These are phyloP conservation scores for Adenanthera pavonina DNA, from an alignment of 306 rosid species.

Conservation along the genomic window DNA sequence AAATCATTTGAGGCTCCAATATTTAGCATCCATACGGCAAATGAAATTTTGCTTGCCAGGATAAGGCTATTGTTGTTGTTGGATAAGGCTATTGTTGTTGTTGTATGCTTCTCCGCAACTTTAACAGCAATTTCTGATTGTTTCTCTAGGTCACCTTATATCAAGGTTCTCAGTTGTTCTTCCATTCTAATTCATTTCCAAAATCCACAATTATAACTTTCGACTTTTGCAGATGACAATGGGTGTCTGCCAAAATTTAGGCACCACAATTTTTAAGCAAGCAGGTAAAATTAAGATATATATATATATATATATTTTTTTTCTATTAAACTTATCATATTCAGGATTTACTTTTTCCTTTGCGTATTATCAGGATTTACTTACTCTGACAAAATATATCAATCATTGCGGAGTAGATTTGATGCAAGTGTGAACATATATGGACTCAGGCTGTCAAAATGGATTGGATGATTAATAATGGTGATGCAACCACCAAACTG, in stretches of 20 bases:
- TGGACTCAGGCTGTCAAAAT: not conserved
- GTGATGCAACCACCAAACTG: constrained; percentile 37
- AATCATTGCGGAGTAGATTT: not conserved
- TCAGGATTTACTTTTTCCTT: not conserved
- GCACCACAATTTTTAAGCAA: not conserved
- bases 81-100: too few relatives aligned
- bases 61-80: too few relatives aligned
- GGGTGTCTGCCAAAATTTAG: not conserved
- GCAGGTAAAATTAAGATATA: not conserved
- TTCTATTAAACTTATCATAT: not conserved
- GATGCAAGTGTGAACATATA: not conserved
- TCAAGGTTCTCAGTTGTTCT: not conserved
- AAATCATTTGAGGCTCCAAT: not conserved
- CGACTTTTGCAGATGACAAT: not conserved
- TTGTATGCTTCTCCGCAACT: not conserved
- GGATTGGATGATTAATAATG: constrained; percentile 33
- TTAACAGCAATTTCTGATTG: not conserved
- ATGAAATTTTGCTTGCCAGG: not conserved
- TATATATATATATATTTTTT: too few relatives aligned
- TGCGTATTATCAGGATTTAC: not conserved
- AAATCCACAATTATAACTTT: not conserved
- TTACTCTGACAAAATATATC: not conserved
- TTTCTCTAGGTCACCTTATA: not conserved
- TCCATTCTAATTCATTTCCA: not conserved
- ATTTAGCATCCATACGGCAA: not conserved